Evolutionary conservation across 2,329 filamentous ascomycete genomes (phyloP).

Genomic region (Penicillium decumbens): DNA sequence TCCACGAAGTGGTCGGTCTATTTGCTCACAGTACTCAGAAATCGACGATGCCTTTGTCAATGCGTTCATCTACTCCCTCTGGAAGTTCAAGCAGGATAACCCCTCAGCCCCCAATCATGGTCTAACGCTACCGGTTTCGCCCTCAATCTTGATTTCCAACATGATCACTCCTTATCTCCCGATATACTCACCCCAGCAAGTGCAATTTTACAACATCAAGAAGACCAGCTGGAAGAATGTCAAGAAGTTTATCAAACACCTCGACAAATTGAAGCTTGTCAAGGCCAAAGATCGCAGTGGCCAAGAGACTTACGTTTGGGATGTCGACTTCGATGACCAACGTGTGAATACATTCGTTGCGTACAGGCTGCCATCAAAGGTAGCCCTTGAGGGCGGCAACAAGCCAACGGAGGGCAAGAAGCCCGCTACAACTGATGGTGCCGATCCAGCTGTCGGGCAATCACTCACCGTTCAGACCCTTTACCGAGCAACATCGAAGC

Average conservation of each 20-base stretch:
- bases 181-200: slow-evolving; percentile 52
- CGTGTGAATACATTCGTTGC: slow-evolving; percentile 55
- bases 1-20: background rate
- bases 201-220: slow-evolving; percentile 60
- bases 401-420: slow-evolving; percentile 30
- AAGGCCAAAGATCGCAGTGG: slow-evolving; percentile 62
- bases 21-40: slow-evolving; percentile 44
- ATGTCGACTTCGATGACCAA: slow-evolving; percentile 60
- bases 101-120: slow-evolving; percentile 50
- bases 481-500: slow-evolving; percentile 55
- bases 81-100: slow-evolving; percentile 56
- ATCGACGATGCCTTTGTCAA: slow-evolving; percentile 62
- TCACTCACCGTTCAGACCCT: slow-evolving; percentile 48
- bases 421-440: slow-evolving; percentile 21
- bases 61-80: slow-evolving; percentile 60
- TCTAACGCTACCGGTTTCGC: slow-evolving; percentile 59
- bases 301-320: slow-evolving; percentile 59
- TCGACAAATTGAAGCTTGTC: slow-evolving; percentile 60
- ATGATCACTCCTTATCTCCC: slow-evolving; percentile 64
- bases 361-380: slow-evolving; percentile 59
- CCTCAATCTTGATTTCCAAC: slow-evolving; percentile 59
- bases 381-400: slow-evolving; percentile 42
- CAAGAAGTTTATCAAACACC: slow-evolving; percentile 64
- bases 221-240: slow-evolving; percentile 68
- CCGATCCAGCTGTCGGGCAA: slow-evolving; percentile 44